Percentiles rank a stretch among this genome's conserved stretches.
Evolutionary conservation across 495 filamentous ascomycete genomes (phyloP).

Genomic region (Lophiostoma macrostomum): DNA sequence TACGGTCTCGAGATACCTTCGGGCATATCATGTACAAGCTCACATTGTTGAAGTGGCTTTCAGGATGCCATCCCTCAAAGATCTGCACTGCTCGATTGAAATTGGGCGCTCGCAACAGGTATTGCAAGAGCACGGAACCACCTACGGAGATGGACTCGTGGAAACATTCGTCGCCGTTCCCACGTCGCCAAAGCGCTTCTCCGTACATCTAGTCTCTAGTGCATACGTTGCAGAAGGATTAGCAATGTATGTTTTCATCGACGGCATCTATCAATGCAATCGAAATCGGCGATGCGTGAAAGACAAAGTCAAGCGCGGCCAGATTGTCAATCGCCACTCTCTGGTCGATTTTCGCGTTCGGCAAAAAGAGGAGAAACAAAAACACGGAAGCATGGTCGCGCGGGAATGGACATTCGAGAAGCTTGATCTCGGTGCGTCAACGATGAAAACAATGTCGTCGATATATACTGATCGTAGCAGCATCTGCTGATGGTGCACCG

Average conservation of each 20-base stretch:
- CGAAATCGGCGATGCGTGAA: conserved; percentile 44
- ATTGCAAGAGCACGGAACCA: conserved; percentile 44
- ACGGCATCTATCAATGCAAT: conserved; percentile 51
- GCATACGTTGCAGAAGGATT: conserved; percentile 48
- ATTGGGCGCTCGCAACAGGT: conserved; percentile 35
- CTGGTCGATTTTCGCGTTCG: conserved; percentile 45
- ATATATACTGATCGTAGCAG: background rate
- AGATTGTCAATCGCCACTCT: conserved; percentile 11
- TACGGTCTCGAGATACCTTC: background rate
- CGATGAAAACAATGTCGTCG: conserved; percentile 9
- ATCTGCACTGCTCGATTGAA: conserved; percentile 46
- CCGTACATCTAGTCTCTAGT: conserved; percentile 42
- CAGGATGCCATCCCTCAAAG: conserved; percentile 48
- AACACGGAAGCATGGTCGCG: conserved; percentile 41
- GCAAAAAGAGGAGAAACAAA: conserved; percentile 46
- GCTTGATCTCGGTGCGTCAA: conserved; percentile 45
- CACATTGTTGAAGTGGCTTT: too few relatives aligned
- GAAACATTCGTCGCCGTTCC: conserved; percentile 48
- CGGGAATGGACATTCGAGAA: conserved; percentile 47
- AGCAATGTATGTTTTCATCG: conserved; percentile 51
- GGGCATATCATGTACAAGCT: background rate
- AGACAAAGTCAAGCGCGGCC: conserved; percentile 24
- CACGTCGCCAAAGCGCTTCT: conserved; percentile 37
- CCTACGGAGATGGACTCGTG: conserved; percentile 47
- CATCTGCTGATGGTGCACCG: conserved; percentile 30